These are phyloP conservation scores for Xylariaceae sp. DNA, from an alignment of 2,329 filamentous ascomycete species.

Conservation along the genomic window DNA sequence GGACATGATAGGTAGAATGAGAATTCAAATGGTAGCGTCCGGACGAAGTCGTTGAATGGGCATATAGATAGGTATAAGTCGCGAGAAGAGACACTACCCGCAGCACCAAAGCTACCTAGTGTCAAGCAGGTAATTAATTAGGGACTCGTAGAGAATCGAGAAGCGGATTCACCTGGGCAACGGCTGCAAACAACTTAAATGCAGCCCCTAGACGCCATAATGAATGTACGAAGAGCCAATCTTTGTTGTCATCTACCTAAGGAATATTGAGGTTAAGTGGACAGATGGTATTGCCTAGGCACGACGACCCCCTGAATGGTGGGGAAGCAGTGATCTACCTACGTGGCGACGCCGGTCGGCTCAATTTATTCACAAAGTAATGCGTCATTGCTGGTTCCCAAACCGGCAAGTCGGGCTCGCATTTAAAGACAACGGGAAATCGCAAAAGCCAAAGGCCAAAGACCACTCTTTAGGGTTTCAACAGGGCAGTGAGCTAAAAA, in stretches of 20 bases:
- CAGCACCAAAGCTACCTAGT: too few relatives aligned
- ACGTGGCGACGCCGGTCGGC: background rate
- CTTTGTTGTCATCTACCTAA: background rate
- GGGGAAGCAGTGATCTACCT: slow-evolving; percentile 1
- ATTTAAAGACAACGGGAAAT: background rate
- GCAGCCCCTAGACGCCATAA: background rate
- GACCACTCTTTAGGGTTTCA: too few relatives aligned
- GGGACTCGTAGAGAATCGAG: too few relatives aligned
- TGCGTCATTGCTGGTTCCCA: slow-evolving; percentile 12
- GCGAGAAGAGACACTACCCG: background rate
- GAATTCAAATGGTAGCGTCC: background rate
- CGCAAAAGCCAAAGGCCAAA: too few relatives aligned
- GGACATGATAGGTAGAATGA: slow-evolving; percentile 12
- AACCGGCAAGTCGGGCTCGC: background rate
- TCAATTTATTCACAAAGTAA: background rate
- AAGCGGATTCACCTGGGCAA: too few relatives aligned
- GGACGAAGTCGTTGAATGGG: background rate
- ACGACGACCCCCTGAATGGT: slow-evolving; percentile 11
- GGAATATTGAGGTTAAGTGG: background rate
- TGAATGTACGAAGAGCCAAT: background rate
- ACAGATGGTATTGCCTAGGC: background rate
- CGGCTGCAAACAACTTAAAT: background rate
- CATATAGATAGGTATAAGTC: background rate
- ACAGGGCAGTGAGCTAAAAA: too few relatives aligned
- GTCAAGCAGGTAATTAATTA: too few relatives aligned